A percentile compares a stretch with the other conserved stretches of the same genome.
These are phyloP conservation scores for Haberlea rhodopensis DNA, from an alignment of 257 asterid species.

Conservation along the genomic window DNA sequence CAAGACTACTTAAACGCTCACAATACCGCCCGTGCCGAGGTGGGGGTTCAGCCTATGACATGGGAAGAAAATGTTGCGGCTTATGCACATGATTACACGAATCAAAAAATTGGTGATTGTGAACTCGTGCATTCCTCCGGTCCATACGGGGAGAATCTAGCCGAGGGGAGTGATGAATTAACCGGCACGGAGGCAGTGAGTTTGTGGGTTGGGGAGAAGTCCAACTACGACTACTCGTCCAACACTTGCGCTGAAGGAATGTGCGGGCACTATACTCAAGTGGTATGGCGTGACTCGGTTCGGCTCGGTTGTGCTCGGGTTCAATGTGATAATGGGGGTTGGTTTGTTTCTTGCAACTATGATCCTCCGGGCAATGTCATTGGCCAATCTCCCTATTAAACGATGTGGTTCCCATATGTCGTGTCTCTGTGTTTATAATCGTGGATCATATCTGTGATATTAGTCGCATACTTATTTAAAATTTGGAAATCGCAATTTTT, in stretches of 20 bases:
- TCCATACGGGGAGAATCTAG: constrained; percentile 46
- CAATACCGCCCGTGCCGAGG: constrained; percentile 39
- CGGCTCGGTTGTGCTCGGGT: constrained; percentile 39
- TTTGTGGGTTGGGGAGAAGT: too few species aligned
- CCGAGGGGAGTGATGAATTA: constrained; percentile 26
- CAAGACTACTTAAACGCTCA: constrained; percentile 43
- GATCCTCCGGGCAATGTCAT: constrained; percentile 38
- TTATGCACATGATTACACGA: constrained; percentile 43
- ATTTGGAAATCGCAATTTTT: too few species aligned
- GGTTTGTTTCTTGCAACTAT: constrained; percentile 46
- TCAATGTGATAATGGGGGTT: constrained; percentile 33
- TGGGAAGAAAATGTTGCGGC: constrained; percentile 47
- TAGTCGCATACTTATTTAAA: too few species aligned
- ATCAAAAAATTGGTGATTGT: constrained; percentile 35
- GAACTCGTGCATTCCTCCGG: constrained; percentile 37
- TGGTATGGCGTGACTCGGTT: constrained; percentile 37
- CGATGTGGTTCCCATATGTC: not conserved
- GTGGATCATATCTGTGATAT: too few species aligned
- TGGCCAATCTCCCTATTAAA: constrained; percentile 41
- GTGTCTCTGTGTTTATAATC: too few species aligned
- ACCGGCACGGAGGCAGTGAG: too few species aligned
- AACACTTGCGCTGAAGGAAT: too few species aligned
- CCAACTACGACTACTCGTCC: too few species aligned
- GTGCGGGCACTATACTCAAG: constrained; percentile 48
- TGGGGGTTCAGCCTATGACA: constrained; percentile 37